phyloP scores from a whole-genome alignment of 139 green algal species.

The Chlorella ohadii region DNA sequence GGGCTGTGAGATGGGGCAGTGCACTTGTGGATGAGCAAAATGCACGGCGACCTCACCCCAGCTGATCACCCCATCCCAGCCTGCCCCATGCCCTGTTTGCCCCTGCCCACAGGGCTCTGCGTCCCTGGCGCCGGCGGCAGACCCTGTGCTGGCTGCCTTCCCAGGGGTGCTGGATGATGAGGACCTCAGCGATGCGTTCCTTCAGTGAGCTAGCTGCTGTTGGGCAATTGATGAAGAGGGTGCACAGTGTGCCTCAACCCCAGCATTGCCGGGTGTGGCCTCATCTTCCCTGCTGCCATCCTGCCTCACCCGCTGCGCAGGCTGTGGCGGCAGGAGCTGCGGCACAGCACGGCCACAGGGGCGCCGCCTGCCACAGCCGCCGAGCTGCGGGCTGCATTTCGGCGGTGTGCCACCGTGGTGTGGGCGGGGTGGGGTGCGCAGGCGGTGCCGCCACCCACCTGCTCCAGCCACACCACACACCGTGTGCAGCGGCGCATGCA shows the following conservation, averaged over 20 bases:
- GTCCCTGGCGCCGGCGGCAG: background rate
- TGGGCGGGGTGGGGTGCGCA: constrained; percentile 2
- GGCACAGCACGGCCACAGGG: background rate
- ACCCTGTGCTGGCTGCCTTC: constrained; percentile 10
- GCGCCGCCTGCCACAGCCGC: background rate
- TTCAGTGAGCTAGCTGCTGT: background rate
- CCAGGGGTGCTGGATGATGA: constrained; percentile 13
- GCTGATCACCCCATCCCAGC: too few relatives aligned
- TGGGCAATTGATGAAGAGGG: too few relatives aligned
- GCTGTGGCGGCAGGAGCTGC: constrained; percentile 7
- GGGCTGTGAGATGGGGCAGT: too few relatives aligned
- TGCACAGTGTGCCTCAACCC: too few relatives aligned
- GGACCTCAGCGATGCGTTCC: constrained; percentile 23
- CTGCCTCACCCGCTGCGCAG: background rate
- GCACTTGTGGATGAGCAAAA: too few relatives aligned
- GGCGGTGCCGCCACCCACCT: background rate
- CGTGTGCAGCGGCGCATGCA: background rate
- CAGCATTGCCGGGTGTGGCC: too few relatives aligned
- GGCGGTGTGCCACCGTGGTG: background rate
- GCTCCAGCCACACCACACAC: background rate
- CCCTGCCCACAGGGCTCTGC: background rate
- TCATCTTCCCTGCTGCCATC: too few relatives aligned
- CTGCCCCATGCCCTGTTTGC: too few relatives aligned
- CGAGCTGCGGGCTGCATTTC: constrained; percentile 2
- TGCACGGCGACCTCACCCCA: too few relatives aligned